phyloP scores from a whole-genome alignment of 2,329 filamentous ascomycete species.

The Penicillium sclerotigenum region DNA sequence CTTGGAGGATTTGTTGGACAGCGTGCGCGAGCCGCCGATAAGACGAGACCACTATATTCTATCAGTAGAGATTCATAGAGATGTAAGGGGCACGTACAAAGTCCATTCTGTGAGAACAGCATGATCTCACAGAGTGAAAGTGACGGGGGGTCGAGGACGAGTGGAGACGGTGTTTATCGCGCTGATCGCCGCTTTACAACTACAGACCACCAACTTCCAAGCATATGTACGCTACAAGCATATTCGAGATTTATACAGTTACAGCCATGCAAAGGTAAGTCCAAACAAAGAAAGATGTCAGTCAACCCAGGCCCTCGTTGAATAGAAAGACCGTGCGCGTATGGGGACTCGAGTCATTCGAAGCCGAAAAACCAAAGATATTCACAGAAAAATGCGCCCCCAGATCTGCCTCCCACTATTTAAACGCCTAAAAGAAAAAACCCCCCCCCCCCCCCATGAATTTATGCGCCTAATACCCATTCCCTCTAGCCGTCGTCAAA shows the following conservation, averaged over 20 bases:
- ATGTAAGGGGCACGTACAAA: constrained; percentile 38
- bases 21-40: constrained; percentile 54
- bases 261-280: background rate
- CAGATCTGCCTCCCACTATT: constrained; percentile 13
- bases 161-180: constrained; percentile 23
- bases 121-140: constrained; percentile 29
- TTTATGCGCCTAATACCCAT: constrained; percentile 21
- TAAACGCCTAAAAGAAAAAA: constrained; percentile 8
- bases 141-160: constrained; percentile 14
- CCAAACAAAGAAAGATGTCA: background rate
- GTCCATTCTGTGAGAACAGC: constrained; percentile 39
- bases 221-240: background rate
- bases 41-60: constrained; percentile 56
- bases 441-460: background rate
- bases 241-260: background rate
- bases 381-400: constrained; percentile 29
- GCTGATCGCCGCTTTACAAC: constrained; percentile 13
- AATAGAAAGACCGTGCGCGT: background rate
- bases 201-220: too few species aligned
- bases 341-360: background rate
- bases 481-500: constrained; percentile 24
- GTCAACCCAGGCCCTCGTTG: background rate
- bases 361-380: constrained; percentile 16
- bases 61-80: constrained; percentile 5
- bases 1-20: constrained; percentile 51